Conservation (phyloP, 2,329 filamentous ascomycete species). For the Blastomyces percursus region DNA sequence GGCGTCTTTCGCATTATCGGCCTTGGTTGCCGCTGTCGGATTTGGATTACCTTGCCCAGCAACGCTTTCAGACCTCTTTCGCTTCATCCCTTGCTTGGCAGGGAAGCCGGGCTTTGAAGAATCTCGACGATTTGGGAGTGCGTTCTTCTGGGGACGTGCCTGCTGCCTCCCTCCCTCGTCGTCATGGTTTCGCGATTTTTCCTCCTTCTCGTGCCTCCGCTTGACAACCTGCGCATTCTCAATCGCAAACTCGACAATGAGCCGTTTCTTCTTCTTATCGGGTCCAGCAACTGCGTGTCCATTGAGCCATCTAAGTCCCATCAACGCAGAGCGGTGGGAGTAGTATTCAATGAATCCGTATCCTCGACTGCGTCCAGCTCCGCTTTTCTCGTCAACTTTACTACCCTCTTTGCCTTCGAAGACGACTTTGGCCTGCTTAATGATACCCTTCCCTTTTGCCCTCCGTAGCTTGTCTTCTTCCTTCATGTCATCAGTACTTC, state of each 20-base stretch:
- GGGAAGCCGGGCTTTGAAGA: slow-evolving; percentile 5
- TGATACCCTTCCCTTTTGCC: slow-evolving; percentile 71
- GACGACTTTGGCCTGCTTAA: slow-evolving; percentile 87
- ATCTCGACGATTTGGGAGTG: slow-evolving; percentile 11
- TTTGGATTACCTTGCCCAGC: background rate
- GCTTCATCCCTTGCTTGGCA: slow-evolving; percentile 22
- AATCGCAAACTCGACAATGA: slow-evolving; percentile 95
- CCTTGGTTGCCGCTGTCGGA: slow-evolving; percentile 9
- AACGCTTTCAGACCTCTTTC: slow-evolving; percentile 21
- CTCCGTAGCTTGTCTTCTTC: slow-evolving; percentile 71
- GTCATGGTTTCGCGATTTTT: slow-evolving; percentile 36
- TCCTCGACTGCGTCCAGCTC: slow-evolving; percentile 73
- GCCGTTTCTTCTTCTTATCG: slow-evolving; percentile 53
- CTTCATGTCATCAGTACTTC: slow-evolving; percentile 69
- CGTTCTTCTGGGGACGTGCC: slow-evolving; percentile 12
- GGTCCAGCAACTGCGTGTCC: slow-evolving; percentile 48
- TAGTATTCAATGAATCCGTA: slow-evolving; percentile 98
- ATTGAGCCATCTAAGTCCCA: slow-evolving; percentile 90
- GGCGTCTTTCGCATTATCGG: slow-evolving; percentile 16
- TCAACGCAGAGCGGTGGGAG: slow-evolving; percentile 84
- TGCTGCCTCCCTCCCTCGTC: slow-evolving; percentile 15
- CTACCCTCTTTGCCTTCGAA: slow-evolving; percentile 79
- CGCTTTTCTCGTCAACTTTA: slow-evolving; percentile 67
- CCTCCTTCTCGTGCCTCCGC: slow-evolving; percentile 56
- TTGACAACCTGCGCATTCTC: slow-evolving; percentile 96